Conservation (phyloP, 768 basidiomycete species). For the Auricularia cornea region DNA sequence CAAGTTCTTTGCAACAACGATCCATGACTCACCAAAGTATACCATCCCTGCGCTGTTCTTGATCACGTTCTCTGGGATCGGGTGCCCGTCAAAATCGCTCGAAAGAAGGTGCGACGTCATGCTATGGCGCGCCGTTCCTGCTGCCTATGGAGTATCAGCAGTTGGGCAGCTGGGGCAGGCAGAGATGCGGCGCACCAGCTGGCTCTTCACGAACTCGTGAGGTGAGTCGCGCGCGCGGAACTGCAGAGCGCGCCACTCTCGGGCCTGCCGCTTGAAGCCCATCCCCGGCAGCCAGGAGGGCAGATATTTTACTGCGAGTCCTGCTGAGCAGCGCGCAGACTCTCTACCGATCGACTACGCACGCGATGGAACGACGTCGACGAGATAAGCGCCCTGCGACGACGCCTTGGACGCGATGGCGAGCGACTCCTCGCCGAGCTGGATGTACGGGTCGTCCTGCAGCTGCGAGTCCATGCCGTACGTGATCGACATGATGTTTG, state of each 20-base stretch:
- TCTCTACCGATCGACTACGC: too few species aligned
- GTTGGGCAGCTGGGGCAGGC: slow-evolving; percentile 11
- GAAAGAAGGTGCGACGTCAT: not conserved
- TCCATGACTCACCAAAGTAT: not conserved
- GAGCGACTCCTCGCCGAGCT: slow-evolving; percentile 19
- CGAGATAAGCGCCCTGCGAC: too few species aligned
- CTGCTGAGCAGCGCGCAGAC: too few species aligned
- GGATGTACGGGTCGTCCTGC: slow-evolving; percentile 25
- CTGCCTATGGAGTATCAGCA: slow-evolving; percentile 24
- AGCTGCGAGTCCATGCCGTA: slow-evolving; percentile 28
- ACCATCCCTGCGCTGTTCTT: not conserved
- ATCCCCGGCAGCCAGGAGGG: slow-evolving; percentile 31
- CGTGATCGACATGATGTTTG: slow-evolving; percentile 26
- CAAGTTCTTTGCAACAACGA: not conserved
- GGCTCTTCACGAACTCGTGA: slow-evolving; percentile 42
- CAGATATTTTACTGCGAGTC: slow-evolving; percentile 20
- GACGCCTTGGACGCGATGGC: not conserved
- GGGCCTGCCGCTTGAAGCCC: slow-evolving; percentile 25
- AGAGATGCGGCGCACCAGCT: not conserved
- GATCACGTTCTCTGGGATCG: not conserved
- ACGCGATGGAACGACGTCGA: too few species aligned
- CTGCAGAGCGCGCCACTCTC: slow-evolving; percentile 10
- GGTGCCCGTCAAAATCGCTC: not conserved
- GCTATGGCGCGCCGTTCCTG: slow-evolving; percentile 6
- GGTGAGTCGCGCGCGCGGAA: slow-evolving; percentile 27